phyloP scores from a whole-genome alignment of 768 basidiomycete genomes.

The Tylopilus sp. region DNA sequence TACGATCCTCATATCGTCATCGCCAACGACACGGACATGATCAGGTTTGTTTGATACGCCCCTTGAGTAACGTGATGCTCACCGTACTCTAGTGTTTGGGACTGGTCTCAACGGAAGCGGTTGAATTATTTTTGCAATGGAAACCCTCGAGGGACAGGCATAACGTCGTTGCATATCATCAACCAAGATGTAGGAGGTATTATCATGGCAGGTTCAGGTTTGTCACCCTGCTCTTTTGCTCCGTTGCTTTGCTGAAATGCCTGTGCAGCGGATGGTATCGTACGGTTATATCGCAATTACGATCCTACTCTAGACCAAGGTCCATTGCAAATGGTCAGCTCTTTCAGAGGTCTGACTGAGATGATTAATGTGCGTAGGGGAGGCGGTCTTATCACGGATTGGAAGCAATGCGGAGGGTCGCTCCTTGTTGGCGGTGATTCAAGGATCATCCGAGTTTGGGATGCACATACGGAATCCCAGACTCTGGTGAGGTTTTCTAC shows the following conservation, averaged over 20 bases:
- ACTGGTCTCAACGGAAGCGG: constrained; percentile 82
- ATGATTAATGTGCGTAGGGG: constrained; percentile 72
- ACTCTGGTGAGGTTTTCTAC: constrained; percentile 52
- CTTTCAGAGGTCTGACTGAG: constrained; percentile 87
- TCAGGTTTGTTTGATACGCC: constrained; percentile 53
- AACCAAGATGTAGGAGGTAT: constrained; percentile 95
- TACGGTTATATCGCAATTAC: constrained; percentile 91
- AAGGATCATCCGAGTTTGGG: constrained; percentile 87
- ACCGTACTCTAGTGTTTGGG: constrained; percentile 69
- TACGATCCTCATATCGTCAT: constrained; percentile 87
- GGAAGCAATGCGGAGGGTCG: constrained; percentile 86
- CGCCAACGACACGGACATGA: constrained; percentile 81
- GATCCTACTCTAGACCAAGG: constrained; percentile 69
- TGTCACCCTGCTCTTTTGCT: constrained; percentile 21
- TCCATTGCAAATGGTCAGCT: constrained; percentile 87
- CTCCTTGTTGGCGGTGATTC: constrained; percentile 92
- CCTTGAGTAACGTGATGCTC: not conserved
- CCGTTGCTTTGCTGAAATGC: not conserved
- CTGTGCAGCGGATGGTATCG: constrained; percentile 77
- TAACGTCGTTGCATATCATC: constrained; percentile 88
- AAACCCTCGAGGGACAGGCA: constrained; percentile 74
- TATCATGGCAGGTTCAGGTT: constrained; percentile 83
- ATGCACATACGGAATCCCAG: constrained; percentile 84
- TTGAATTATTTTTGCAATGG: constrained; percentile 87
- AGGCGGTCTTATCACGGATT: constrained; percentile 83